Base-by-base conservation (phyloP, 805 yeast species). In the Zygosaccharomyces rouxii region DNA sequence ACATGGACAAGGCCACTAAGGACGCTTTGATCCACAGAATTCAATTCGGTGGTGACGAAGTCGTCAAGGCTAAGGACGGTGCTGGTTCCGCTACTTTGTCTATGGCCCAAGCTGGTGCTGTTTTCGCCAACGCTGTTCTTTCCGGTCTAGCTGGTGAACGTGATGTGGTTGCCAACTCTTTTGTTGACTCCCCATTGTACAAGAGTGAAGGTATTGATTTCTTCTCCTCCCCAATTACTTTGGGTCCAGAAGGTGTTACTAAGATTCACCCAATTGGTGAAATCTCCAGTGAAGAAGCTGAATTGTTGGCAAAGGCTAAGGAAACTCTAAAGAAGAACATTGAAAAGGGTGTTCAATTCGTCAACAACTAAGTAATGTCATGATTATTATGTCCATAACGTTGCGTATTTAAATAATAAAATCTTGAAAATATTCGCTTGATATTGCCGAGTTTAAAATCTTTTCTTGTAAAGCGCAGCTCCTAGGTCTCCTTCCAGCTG, bases 1-100 rank as follows among this genome's bases (percentile, higher is more conserved):
- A 42, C 35, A 60, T 72, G 59, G 73, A 85, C 68, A 80, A 78
- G 58, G 92, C 86, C 68, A 75, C 72, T 73, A 78, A 78, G 64
- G 84, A 79, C 43, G 72, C 75, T 23, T 77, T 89, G 62, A 78
- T 87, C 67, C 79, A 88, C 78, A 84, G 96, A 72, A 87, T 89
- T 70, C 97, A 89, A 76, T 89, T 86, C 66, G 96, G 96, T 72
- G 96, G 96, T 75, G 96, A 88, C 67, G 96, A 88, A 77, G 95
- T 88, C 58, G 96, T 88, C 61, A 78, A 86, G 74, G 96, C 96
- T 62, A 88, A 88, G 78, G 81, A 86, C 65, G 96, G 96, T 71
- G 89, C 90, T 59, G 96, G 96, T 62, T 86, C 95, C 29, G 95
- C 95, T 59, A 88, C 96, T 53, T 77, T 88, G 61, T 88, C 96